phyloP scores from a whole-genome alignment of 2,329 filamentous ascomycete species.

The Fusarium verticillioides region DNA sequence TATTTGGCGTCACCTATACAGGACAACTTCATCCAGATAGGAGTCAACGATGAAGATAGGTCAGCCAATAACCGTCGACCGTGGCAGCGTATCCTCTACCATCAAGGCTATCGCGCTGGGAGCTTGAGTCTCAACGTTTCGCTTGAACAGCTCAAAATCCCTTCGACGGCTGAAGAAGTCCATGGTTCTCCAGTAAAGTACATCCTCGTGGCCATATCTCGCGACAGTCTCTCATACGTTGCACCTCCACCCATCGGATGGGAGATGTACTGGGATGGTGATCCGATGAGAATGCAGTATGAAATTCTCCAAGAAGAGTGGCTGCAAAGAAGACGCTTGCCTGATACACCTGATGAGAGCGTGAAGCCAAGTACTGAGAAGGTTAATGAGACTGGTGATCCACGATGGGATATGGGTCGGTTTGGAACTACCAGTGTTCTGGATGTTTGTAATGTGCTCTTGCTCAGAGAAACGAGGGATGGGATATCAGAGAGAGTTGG shows the following conservation, averaged over 20 bases:
- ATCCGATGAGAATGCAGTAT: slow-evolving; percentile 6
- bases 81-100: slow-evolving; percentile 22
- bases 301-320: slow-evolving; percentile 5
- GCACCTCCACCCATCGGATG: slow-evolving; percentile 1
- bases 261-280: slow-evolving; percentile 13
- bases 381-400: slow-evolving; percentile 17
- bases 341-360: neutral
- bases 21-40: slow-evolving; percentile 13
- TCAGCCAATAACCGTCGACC: slow-evolving; percentile 6
- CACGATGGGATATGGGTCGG: slow-evolving; percentile 9
- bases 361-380: neutral
- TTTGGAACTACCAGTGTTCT: neutral
- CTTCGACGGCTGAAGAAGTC: accelerated
- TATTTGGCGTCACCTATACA: neutral
- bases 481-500: slow-evolving; percentile 9
- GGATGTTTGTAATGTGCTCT: slow-evolving; percentile 16
- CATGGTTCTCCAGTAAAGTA: accelerated
- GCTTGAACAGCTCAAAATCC: neutral
- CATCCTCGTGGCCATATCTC: slow-evolving; percentile 7
- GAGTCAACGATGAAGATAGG: slow-evolving; percentile 12
- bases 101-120: slow-evolving; percentile 21
- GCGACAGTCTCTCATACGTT: slow-evolving; percentile 1
- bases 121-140: slow-evolving; percentile 4
- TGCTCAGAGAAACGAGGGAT: neutral
- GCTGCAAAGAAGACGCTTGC: neutral